Evolutionary conservation across 148 eudicot species (phyloP).

Genomic region (Rhododendron williamsianum): DNA sequence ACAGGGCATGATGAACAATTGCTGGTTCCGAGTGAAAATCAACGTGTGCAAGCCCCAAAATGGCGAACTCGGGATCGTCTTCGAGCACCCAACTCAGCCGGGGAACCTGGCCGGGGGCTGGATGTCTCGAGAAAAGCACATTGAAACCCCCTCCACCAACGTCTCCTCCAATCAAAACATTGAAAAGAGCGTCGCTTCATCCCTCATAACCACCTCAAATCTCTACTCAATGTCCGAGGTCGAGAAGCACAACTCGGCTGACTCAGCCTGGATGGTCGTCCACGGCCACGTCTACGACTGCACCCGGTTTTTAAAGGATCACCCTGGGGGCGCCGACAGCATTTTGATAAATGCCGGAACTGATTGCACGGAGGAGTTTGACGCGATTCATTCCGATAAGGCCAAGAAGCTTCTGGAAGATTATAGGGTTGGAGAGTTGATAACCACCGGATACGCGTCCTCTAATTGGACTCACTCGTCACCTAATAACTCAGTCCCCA

Average conservation of each 20-base stretch:
- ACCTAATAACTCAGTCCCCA: slow-evolving; percentile 65
- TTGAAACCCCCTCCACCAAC: slow-evolving; percentile 34
- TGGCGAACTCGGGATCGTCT: slow-evolving; percentile 76
- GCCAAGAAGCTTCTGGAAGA: slow-evolving; percentile 79
- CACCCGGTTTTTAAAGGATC: slow-evolving; percentile 71
- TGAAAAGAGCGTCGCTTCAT: slow-evolving; percentile 64
- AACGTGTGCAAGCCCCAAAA: slow-evolving; percentile 79
- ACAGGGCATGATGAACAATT: slow-evolving; percentile 99
- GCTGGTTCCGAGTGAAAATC: slow-evolving; percentile 90
- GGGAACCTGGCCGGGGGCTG: slow-evolving; percentile 90
- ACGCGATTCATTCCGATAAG: slow-evolving; percentile 83
- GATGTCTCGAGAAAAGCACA: slow-evolving; percentile 88
- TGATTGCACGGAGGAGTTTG: slow-evolving; percentile 89
- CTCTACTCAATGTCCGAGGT: slow-evolving; percentile 69
- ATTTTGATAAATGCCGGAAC: slow-evolving; percentile 90
- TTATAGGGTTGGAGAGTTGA: slow-evolving; percentile 62
- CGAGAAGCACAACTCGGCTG: slow-evolving; percentile 57
- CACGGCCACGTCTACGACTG: slow-evolving; percentile 73
- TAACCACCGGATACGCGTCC: slow-evolving; percentile 47
- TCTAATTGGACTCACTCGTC: slow-evolving; percentile 42
- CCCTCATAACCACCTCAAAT: slow-evolving; percentile 57
- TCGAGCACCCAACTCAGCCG: slow-evolving; percentile 97
- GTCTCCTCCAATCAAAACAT: slow-evolving; percentile 22
- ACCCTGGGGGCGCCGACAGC: slow-evolving; percentile 87
- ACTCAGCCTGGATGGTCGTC: slow-evolving; percentile 92